Conservation (phyloP, 192 early-diverging fungal species). For the Paraglomus brasilianum region DNA sequence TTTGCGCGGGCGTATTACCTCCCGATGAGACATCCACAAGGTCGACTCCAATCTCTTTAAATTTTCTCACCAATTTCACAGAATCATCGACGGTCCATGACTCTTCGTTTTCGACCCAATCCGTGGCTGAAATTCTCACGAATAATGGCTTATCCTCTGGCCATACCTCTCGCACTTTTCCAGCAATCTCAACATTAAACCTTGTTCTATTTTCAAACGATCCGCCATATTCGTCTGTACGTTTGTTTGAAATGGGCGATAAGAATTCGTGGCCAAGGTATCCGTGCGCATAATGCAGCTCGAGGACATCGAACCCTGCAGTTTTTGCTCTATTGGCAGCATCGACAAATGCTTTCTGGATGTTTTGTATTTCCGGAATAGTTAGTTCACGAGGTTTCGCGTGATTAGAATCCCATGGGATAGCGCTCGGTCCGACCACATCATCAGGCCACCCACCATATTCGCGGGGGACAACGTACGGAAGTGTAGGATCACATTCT, state of each 20-base stretch:
- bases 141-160: slow-evolving; percentile 81
- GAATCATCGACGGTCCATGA: slow-evolving; percentile 77
- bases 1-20: slow-evolving; percentile 59
- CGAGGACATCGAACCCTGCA: slow-evolving; percentile 88
- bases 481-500: not conserved
- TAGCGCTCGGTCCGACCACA: slow-evolving; percentile 62
- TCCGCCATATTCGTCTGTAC: slow-evolving; percentile 92
- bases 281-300: slow-evolving; percentile 91
- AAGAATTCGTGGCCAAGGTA: slow-evolving; percentile 83
- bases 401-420: slow-evolving; percentile 47
- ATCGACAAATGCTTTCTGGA: slow-evolving; percentile 60
- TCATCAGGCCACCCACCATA: slow-evolving; percentile 73
- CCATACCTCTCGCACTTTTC: slow-evolving; percentile 67
- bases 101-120: slow-evolving; percentile 59
- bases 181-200: slow-evolving; percentile 68
- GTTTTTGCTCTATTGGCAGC: slow-evolving; percentile 68
- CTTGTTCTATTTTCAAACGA: slow-evolving; percentile 85
- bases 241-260: slow-evolving; percentile 75
- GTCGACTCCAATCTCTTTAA: slow-evolving; percentile 74
- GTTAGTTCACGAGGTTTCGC: slow-evolving; percentile 58
- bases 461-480: slow-evolving; percentile 29
- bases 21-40: slow-evolving; percentile 82
- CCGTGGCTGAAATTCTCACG: slow-evolving; percentile 77
- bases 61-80: slow-evolving; percentile 54
- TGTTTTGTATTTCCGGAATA: slow-evolving; percentile 62